Percentiles rank a stretch among this genome's conserved stretches.
These are phyloP conservation scores for Apodospora peruviana DNA, from an alignment of 495 filamentous ascomycete genomes.

Conservation along the genomic window DNA sequence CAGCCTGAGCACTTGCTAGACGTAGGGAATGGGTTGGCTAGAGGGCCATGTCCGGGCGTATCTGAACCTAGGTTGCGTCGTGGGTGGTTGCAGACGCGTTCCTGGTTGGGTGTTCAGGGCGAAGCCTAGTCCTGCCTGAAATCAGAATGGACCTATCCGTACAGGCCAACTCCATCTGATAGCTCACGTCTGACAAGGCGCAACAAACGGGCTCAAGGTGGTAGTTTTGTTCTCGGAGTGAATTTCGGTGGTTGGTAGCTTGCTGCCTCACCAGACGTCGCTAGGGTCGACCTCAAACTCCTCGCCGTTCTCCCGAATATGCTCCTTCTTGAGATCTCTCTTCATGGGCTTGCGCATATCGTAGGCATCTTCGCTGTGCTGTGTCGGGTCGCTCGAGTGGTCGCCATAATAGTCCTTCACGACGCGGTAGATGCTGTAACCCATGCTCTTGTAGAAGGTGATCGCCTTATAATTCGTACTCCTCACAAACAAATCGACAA, in stretches of 20 bases:
- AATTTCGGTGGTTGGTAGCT: background rate
- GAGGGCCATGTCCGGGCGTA: no score
- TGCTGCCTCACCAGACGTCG: conserved; percentile 65
- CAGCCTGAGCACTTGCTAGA: no score
- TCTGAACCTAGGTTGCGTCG: no score
- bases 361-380: conserved; percentile 74
- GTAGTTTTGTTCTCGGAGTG: background rate
- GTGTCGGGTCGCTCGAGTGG: conserved; percentile 63
- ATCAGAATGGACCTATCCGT: no score
- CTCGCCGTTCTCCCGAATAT: conserved; percentile 79
- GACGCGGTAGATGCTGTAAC: conserved; percentile 78
- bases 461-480: conserved; percentile 83
- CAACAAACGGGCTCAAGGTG: no score
- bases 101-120: no score
- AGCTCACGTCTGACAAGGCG: no score
- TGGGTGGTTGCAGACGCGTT: no score
- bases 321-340: conserved; percentile 70
- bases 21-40: no score
- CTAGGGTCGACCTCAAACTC: conserved; percentile 71
- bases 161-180: no score
- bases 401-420: conserved; percentile 82
- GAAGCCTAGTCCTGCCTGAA: no score
- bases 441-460: conserved; percentile 82
- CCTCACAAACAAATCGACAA: conserved; percentile 90
- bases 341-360: conserved; percentile 92